Conservation (phyloP, 2,329 filamentous ascomycete genomes). For the Trichophyton simii region DNA sequence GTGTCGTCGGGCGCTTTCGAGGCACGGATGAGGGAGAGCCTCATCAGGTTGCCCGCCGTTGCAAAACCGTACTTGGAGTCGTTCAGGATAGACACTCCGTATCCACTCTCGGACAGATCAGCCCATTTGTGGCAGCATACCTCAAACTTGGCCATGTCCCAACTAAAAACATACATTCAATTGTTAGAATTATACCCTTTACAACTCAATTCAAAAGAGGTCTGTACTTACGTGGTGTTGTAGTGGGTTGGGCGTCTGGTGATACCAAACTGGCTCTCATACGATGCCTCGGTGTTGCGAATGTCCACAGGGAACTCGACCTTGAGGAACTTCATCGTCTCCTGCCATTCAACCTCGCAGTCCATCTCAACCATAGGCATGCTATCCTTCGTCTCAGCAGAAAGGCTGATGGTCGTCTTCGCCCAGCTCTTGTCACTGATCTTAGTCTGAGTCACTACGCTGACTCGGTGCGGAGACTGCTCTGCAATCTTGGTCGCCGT, state of each 20-base stretch:
- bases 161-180: conserved; percentile 33
- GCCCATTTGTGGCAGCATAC: conserved; percentile 94
- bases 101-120: conserved; percentile 74
- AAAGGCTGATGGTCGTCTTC: conserved; percentile 71
- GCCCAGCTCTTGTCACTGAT: conserved; percentile 81
- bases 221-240: conserved; percentile 60
- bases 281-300: conserved; percentile 79
- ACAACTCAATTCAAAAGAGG: background rate
- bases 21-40: conserved; percentile 69
- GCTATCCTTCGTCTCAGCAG: conserved; percentile 52
- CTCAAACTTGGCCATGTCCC: conserved; percentile 97
- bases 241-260: conserved; percentile 87
- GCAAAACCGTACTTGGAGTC: conserved; percentile 96
- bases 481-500: conserved; percentile 60
- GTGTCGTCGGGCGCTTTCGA: conserved; percentile 88
- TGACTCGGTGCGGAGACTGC: conserved; percentile 60
- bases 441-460: conserved; percentile 68
- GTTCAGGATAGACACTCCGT: conserved; percentile 85
- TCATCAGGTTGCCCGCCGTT: conserved; percentile 77
- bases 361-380: conserved; percentile 63
- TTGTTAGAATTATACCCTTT: conserved; percentile 16
- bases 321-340: conserved; percentile 96
- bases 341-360: conserved; percentile 89
- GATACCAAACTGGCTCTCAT: conserved; percentile 89
- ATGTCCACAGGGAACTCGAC: conserved; percentile 94